Base-by-base conservation (phyloP, 2,329 filamentous ascomycete species). In the Aspergillus hortae region DNA sequence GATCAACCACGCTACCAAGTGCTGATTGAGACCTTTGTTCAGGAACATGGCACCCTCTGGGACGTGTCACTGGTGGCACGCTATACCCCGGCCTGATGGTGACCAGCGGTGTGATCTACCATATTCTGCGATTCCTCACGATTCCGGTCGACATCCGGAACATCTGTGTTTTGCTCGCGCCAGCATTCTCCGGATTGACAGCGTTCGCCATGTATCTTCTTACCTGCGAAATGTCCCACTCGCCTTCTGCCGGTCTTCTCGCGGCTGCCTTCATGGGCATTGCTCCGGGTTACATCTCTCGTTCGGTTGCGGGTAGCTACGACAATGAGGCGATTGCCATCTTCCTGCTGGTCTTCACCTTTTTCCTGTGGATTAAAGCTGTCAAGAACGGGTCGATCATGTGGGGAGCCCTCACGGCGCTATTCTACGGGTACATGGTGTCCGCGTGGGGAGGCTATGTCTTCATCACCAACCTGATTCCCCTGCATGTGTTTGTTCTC, bases 371-470 rank as follows among this genome's bases (percentile, higher is more conserved):
- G 94, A 96, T 99, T 77, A 97, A 97, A 82, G 90, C 94, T 17
- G 82, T 99, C 62, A 99, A 99, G 80, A 83, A 91, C 53, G 94
- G 94, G 23, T 97, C 94, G 46, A 91, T 95, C 71, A 89, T 96
- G 74, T 99, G 92, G 92, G 92, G 91, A 63, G 92, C 90, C 35
- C 80, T 96, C 57, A 94, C 92, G 63, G 94, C 94, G 41, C 81
- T 99, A 50, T 97, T 95, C 77, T 99, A 99, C 75, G 94, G 94
- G 67, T 99, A 99, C 84, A 99, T 99, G 94, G 94, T 99, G 59
- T 94, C 92, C 45, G 95, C 95, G 15, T 99, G 94, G 94, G 94
- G 94, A 81, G 94, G 94, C 68, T 99, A 99, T 73, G 94, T 96
- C 66, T 99, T 99, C 83, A 99, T 99, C 69, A 99, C 95, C 56